Evolutionary conservation across 1,139 yeast species (phyloP).

Genomic region (Taphrina communis): DNA sequence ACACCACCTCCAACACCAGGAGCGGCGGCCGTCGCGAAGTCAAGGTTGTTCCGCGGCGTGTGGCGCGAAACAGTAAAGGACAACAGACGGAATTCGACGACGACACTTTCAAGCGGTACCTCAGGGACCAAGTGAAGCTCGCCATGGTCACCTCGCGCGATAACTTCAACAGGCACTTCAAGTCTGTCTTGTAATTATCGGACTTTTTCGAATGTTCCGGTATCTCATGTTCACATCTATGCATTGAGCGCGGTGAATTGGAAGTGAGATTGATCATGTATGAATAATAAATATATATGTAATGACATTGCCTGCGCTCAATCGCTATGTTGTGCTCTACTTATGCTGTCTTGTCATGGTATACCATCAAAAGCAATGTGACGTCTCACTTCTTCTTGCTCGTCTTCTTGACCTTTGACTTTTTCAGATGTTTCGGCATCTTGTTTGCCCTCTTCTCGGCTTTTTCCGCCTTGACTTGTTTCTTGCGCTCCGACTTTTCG

Average conservation of each 20-base stretch:
- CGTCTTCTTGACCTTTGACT: constrained; percentile 51
- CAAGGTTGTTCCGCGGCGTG: constrained; percentile 4
- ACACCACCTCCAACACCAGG: background rate
- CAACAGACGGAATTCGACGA: background rate
- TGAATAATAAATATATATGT: no score
- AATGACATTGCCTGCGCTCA: constrained; percentile 1
- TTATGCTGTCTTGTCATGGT: background rate
- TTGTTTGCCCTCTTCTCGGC: constrained; percentile 88
- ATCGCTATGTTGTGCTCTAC: background rate
- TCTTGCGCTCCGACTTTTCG: constrained; percentile 85
- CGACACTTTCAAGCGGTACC: background rate
- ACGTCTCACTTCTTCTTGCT: constrained; percentile 35
- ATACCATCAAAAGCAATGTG: background rate
- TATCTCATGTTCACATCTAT: background rate
- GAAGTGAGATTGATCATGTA: no score
- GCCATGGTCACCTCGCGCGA: constrained; percentile 21
- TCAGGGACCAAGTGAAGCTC: constrained; percentile 4
- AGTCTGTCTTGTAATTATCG: constrained; percentile 15
- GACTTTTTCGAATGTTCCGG: background rate
- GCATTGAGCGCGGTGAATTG: background rate
- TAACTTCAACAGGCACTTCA: constrained; percentile 1
- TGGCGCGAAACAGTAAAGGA: constrained; percentile 14
- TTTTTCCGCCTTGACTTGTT: constrained; percentile 78
- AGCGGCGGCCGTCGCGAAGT: no score
- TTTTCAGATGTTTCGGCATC: constrained; percentile 89